Evolutionary conservation across 1,284 basidiomycete species (phyloP).

Genomic region (Puccinia triticina): DNA sequence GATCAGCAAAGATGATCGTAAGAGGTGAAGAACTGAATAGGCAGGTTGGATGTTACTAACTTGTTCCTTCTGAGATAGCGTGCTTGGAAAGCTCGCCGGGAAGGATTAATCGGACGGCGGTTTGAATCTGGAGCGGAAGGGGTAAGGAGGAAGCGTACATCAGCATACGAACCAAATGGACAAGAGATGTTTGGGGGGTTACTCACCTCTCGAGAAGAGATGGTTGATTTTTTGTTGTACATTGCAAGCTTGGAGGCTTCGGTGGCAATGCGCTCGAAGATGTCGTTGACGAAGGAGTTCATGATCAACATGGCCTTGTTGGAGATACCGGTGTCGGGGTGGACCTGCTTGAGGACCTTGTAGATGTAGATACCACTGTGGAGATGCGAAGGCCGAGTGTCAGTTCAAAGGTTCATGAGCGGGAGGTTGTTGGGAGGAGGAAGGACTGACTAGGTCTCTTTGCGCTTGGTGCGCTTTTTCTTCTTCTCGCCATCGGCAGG

Average conservation of each 20-base stretch:
- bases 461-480: conserved; percentile 66
- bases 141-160: background rate
- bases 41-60: conserved; percentile 60
- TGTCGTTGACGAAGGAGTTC: conserved; percentile 62
- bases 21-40: background rate
- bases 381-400: conserved; percentile 52
- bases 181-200: background rate
- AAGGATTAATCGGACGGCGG: conserved; percentile 78
- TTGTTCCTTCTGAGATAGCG: conserved; percentile 80
- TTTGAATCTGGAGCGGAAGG: conserved; percentile 57
- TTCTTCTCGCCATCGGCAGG: conserved; percentile 69
- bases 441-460: conserved; percentile 63
- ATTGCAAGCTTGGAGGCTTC: conserved; percentile 61
- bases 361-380: conserved; percentile 60
- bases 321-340: conserved; percentile 63
- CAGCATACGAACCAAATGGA: no score
- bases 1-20: no score
- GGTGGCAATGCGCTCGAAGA: conserved; percentile 62
- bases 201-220: conserved; percentile 59
- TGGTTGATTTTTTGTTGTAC: conserved; percentile 88
- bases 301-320: conserved; percentile 63
- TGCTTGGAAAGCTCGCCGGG: conserved; percentile 80
- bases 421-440: conserved; percentile 6
- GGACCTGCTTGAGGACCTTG: conserved; percentile 68
- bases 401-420: conserved; percentile 53